Conservation (phyloP, 2,329 filamentous ascomycete species). For the Trichoderma citrinoviride region DNA sequence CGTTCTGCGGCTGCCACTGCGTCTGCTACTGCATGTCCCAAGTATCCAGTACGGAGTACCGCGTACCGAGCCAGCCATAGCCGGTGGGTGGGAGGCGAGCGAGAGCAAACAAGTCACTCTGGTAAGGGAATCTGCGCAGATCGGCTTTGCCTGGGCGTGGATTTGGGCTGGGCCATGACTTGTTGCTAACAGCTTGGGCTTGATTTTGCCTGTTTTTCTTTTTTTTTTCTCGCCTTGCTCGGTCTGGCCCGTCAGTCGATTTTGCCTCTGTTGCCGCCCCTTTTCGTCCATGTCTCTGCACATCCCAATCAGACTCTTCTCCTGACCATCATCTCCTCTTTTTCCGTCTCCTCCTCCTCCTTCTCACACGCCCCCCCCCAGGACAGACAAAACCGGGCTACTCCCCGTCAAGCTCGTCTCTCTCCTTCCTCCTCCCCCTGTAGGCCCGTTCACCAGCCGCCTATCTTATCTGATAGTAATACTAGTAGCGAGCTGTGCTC, state of each 20-base stretch:
- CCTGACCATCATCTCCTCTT: neutral
- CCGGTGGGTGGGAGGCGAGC: too few species aligned
- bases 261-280: neutral
- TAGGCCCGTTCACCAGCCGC: constrained; percentile 1
- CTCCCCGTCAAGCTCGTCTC: neutral
- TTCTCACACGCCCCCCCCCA: neutral
- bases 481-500: constrained; percentile 15
- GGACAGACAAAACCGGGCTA: constrained; percentile 2
- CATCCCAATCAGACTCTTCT: neutral
- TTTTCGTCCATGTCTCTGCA: neutral
- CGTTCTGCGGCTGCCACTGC: neutral
- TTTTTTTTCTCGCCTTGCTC: neutral
- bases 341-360: neutral
- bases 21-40: constrained; percentile 1
- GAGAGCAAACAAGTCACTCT: too few species aligned
- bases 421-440: neutral
- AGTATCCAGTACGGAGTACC: too few species aligned
- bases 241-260: neutral
- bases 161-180: neutral
- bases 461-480: constrained; percentile 14
- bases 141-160: neutral
- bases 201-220: neutral
- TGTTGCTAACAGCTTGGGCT: neutral
- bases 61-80: neutral
- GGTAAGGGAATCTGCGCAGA: too few species aligned